Evolutionary conservation across 371 early-diverging fungal genomes (phyloP).

Genomic region (Lichtheimia ramosa): DNA sequence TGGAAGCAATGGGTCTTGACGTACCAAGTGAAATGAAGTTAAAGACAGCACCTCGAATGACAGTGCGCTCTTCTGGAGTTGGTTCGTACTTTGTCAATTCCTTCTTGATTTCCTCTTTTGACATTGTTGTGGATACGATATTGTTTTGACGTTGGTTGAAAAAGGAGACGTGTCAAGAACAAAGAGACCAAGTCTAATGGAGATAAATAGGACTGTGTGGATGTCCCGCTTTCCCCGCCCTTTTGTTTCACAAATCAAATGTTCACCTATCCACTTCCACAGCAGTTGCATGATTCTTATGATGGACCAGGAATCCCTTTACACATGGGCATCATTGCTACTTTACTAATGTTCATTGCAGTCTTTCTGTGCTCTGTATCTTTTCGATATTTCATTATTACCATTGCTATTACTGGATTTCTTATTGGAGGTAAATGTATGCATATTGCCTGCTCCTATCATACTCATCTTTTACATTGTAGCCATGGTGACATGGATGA

Average conservation of each 20-base stretch:
- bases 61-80: constrained; percentile 27
- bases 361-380: constrained; percentile 16
- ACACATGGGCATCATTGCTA: constrained; percentile 9
- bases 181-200: background rate
- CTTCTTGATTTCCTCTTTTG: constrained; percentile 32
- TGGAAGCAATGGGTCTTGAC: background rate
- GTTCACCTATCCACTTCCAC: background rate
- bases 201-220: background rate
- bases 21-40: constrained; percentile 35
- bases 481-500: constrained; percentile 28
- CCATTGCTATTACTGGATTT: constrained; percentile 24
- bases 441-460: background rate
- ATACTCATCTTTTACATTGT: background rate
- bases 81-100: constrained; percentile 29
- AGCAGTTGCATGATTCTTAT: constrained; percentile 5
- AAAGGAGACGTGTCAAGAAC: background rate
- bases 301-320: constrained; percentile 11
- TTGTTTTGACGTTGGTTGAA: constrained; percentile 2
- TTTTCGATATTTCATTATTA: constrained; percentile 28
- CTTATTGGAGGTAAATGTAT: constrained; percentile 25
- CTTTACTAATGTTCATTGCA: constrained; percentile 16
- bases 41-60: constrained; percentile 38
- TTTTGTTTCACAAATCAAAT: background rate
- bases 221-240: background rate
- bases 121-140: constrained; percentile 6